Conservation (phyloP, 192 early-diverging fungal genomes). For the Linnemannia schmuckeri region DNA sequence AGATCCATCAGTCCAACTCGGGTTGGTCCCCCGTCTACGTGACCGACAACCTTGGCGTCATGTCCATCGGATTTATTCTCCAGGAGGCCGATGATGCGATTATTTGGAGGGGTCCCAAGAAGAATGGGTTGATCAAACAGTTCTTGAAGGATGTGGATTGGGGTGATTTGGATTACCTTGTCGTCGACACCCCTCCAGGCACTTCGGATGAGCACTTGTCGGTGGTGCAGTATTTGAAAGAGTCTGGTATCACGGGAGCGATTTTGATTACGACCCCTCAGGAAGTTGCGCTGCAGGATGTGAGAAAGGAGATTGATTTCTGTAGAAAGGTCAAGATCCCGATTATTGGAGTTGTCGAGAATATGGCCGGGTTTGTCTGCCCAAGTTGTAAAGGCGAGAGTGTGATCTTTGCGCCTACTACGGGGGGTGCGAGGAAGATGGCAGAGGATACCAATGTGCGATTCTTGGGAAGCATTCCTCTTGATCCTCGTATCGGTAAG, state of each 20-base stretch:
- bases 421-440: constrained; percentile 78
- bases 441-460: constrained; percentile 73
- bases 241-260: constrained; percentile 86
- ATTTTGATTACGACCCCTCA: constrained; percentile 97
- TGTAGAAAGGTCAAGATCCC: constrained; percentile 91
- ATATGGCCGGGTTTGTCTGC: constrained; percentile 98
- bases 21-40: constrained; percentile 89
- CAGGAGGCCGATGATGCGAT: constrained; percentile 89
- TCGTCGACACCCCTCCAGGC: constrained; percentile 97
- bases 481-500: constrained; percentile 84
- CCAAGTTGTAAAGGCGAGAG: constrained; percentile 86
- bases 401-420: constrained; percentile 81
- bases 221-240: constrained; percentile 82
- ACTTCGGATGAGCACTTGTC: constrained; percentile 98
- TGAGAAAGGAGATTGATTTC: constrained; percentile 98
- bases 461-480: constrained; percentile 79
- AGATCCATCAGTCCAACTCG: constrained; percentile 83
- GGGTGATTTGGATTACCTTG: constrained; percentile 89
- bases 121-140: constrained; percentile 96
- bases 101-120: constrained; percentile 96
- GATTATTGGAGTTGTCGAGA: constrained; percentile 95
- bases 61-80: constrained; percentile 97
- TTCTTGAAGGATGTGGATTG: constrained; percentile 97
- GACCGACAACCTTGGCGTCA: constrained; percentile 83
- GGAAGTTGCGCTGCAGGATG: constrained; percentile 88